These are phyloP conservation scores for Immersiella caudata DNA, from an alignment of 495 filamentous ascomycete species.

Conservation along the genomic window DNA sequence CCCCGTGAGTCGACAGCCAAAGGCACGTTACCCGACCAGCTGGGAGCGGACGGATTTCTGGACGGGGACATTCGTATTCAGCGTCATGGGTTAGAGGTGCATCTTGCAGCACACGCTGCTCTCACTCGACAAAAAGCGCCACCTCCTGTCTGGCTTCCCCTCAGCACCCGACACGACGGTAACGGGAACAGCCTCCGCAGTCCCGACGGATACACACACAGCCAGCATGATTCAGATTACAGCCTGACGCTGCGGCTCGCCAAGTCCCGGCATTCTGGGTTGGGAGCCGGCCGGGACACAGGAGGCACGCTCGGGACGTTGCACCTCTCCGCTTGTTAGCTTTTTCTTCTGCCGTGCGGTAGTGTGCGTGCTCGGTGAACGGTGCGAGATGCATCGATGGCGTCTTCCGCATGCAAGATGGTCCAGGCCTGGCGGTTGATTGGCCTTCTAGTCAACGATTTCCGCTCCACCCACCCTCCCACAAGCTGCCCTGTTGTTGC, in stretches of 20 bases:
- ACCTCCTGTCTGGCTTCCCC: background rate
- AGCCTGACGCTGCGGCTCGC: background rate
- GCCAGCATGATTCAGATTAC: conserved; percentile 3
- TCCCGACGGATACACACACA: background rate
- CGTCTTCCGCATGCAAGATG: conserved; percentile 31
- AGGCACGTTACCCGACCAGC: background rate
- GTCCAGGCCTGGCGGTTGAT: conserved; percentile 22
- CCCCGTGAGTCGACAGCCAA: background rate
- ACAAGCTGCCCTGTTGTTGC: background rate
- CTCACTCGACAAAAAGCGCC: conserved; percentile 1
- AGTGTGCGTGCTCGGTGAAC: background rate
- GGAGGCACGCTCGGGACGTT: conserved; percentile 11
- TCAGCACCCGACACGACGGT: conserved; percentile 18
- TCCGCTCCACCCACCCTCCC: conserved; percentile 30
- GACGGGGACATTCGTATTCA: background rate
- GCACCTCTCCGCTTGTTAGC: conserved; percentile 17
- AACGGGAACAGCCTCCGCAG: conserved; percentile 5
- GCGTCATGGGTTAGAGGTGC: background rate
- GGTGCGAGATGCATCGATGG: conserved; percentile 34
- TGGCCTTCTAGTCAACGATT: conserved; percentile 25
- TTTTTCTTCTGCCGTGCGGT: conserved; percentile 17
- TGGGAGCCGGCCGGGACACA: background rate
- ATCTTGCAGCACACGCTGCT: background rate
- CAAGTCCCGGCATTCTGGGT: conserved; percentile 8
- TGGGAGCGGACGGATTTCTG: background rate